Conservation (phyloP, 306 rosid species). For the Medicago lupulina region DNA sequence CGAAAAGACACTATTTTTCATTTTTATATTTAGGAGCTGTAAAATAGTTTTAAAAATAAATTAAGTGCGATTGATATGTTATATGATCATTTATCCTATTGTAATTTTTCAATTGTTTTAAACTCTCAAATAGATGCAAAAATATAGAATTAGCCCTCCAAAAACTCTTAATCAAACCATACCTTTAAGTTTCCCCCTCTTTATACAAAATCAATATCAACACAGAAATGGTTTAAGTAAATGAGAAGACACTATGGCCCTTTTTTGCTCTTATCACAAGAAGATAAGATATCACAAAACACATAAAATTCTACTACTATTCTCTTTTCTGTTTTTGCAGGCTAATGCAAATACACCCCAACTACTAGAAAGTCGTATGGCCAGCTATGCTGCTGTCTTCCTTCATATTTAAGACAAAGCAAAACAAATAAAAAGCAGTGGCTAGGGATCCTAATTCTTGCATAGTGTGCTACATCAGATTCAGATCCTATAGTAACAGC, state of each 20-base stretch:
- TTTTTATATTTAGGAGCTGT: too few relatives aligned
- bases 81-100: too few relatives aligned
- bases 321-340: conserved; percentile 24
- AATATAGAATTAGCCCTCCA: too few relatives aligned
- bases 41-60: too few relatives aligned
- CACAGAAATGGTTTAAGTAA: background rate
- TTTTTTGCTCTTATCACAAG: conserved; percentile 10
- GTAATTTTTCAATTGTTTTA: too few relatives aligned
- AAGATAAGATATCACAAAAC: conserved; percentile 33
- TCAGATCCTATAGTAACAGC: conserved; percentile 35
- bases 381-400: conserved; percentile 50
- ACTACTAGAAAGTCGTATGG: conserved; percentile 38
- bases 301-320: background rate
- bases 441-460: conserved; percentile 28
- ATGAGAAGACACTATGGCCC: conserved; percentile 2
- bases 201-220: background rate
- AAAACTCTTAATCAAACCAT: too few relatives aligned
- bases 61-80: too few relatives aligned
- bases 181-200: background rate
- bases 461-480: conserved; percentile 24
- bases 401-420: conserved; percentile 47
- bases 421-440: conserved; percentile 36
- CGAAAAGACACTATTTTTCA: too few relatives aligned
- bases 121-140: too few relatives aligned
- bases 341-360: conserved; percentile 8